phyloP scores from a whole-genome alignment of 257 asterid species.

The Fraxinus quadrangulata region DNA sequence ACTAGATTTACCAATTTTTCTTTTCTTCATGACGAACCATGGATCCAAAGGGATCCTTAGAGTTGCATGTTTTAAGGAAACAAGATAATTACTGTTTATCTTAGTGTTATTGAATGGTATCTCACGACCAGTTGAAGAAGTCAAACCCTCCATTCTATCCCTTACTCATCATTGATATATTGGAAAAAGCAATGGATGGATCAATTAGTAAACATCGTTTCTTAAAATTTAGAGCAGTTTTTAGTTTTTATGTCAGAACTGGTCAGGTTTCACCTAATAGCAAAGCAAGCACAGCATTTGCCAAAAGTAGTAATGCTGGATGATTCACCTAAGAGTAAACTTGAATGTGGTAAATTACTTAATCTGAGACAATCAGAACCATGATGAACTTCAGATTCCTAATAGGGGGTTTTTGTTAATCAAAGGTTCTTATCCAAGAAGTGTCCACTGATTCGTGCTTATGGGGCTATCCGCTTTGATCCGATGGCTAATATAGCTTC shows the following conservation, averaged over 20 bases:
- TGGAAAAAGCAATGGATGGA: background rate
- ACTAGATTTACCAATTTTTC: background rate
- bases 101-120: too few relatives aligned
- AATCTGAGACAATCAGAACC: too few relatives aligned
- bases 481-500: constrained; percentile 56
- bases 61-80: background rate
- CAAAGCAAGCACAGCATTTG: background rate
- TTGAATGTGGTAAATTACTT: background rate
- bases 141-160: background rate
- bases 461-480: constrained; percentile 93
- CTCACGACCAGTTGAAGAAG: too few relatives aligned
- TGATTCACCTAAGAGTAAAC: constrained; percentile 4
- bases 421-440: constrained; percentile 79
- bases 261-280: background rate
- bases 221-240: too few relatives aligned
- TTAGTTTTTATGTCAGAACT: background rate
- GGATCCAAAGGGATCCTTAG: background rate
- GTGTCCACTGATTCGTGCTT: constrained; percentile 88
- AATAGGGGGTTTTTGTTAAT: constrained; percentile 19
- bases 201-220: background rate
- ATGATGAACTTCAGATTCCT: constrained; percentile 12
- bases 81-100: background rate
- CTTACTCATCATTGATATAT: background rate
- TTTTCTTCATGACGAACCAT: background rate
- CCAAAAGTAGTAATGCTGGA: background rate